A percentile compares a stretch with the other conserved stretches of the same genome.
Evolutionary conservation across 2,329 filamentous ascomycete species (phyloP).

Genomic region (Aspergillus pseudoviridinutans): DNA sequence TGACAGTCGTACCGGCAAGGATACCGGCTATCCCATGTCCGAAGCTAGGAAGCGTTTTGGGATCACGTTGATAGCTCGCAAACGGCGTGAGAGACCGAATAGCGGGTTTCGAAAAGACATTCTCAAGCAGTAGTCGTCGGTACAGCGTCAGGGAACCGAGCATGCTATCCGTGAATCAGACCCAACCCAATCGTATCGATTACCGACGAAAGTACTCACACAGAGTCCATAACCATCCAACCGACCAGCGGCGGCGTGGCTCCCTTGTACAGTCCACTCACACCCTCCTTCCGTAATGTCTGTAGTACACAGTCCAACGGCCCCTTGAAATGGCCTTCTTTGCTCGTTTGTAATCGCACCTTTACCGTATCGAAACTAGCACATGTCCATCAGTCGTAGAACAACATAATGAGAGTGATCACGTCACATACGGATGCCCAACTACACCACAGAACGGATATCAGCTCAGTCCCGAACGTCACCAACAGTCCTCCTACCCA

Average conservation of each 20-base stretch:
- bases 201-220: constrained; percentile 38
- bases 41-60: constrained; percentile 61
- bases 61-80: constrained; percentile 30
- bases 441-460: constrained; percentile 34
- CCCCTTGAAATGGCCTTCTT: constrained; percentile 72
- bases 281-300: constrained; percentile 80
- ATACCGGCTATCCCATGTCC: constrained; percentile 88
- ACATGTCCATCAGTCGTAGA: constrained; percentile 1
- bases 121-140: constrained; percentile 74
- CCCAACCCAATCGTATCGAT: not conserved
- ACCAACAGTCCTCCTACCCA: not conserved
- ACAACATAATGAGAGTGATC: not conserved
- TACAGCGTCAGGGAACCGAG: constrained; percentile 88
- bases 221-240: constrained; percentile 97
- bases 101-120: constrained; percentile 63
- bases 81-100: constrained; percentile 37
- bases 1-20: constrained; percentile 82
- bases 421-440: constrained; percentile 54
- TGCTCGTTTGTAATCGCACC: constrained; percentile 86
- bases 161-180: constrained; percentile 52
- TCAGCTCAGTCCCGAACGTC: not conserved
- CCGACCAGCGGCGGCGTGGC: constrained; percentile 87
- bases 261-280: constrained; percentile 87
- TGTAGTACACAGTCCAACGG: constrained; percentile 80
- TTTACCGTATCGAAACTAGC: constrained; percentile 89